Percentiles rank a stretch among this genome's conserved stretches.
These are phyloP conservation scores for Coprinellus aureogranulatus DNA, from an alignment of 768 basidiomycete genomes.

Conservation along the genomic window DNA sequence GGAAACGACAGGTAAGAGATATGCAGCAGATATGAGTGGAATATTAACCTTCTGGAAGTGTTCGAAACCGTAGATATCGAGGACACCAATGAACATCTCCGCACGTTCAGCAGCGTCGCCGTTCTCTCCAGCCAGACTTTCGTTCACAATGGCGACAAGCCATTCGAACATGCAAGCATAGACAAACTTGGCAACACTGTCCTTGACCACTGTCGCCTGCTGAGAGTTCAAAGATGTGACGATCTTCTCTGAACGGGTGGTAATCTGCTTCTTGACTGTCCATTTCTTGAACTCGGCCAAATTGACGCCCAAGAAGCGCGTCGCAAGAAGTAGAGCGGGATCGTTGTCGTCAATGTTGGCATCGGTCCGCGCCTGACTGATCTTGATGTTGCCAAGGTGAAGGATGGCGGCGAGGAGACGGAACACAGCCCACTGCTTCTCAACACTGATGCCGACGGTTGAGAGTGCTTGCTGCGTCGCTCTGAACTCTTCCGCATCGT, in stretches of 20 bases:
- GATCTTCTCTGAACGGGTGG: conserved; percentile 93
- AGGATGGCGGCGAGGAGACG: conserved; percentile 87
- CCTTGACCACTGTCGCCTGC: conserved; percentile 91
- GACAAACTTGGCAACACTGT: conserved; percentile 97
- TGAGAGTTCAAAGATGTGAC: conserved; percentile 79
- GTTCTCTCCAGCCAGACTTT: conserved; percentile 92
- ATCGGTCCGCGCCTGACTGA: conserved; percentile 78
- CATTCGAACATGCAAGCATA: conserved; percentile 99
- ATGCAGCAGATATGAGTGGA: not conserved
- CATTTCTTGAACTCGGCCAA: conserved; percentile 96
- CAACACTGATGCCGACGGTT: conserved; percentile 95
- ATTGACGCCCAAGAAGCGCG: conserved; percentile 87
- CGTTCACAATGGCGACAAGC: conserved; percentile 96
- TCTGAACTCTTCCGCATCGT: conserved; percentile 94
- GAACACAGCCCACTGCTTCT: conserved; percentile 98
- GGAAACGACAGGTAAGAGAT: conserved; percentile 13
- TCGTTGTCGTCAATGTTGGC: conserved; percentile 83
- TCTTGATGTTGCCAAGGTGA: conserved; percentile 97
- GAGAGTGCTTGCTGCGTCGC: conserved; percentile 92
- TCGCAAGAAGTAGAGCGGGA: conserved; percentile 73
- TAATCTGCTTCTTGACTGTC: conserved; percentile 97
- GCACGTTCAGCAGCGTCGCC: conserved; percentile 87
- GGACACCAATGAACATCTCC: conserved; percentile 98
- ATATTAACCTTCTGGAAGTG: conserved; percentile 87
- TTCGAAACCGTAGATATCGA: conserved; percentile 97